Base-by-base conservation (phyloP, 108 stramenopile species). In the Discostella stelligeroides region DNA sequence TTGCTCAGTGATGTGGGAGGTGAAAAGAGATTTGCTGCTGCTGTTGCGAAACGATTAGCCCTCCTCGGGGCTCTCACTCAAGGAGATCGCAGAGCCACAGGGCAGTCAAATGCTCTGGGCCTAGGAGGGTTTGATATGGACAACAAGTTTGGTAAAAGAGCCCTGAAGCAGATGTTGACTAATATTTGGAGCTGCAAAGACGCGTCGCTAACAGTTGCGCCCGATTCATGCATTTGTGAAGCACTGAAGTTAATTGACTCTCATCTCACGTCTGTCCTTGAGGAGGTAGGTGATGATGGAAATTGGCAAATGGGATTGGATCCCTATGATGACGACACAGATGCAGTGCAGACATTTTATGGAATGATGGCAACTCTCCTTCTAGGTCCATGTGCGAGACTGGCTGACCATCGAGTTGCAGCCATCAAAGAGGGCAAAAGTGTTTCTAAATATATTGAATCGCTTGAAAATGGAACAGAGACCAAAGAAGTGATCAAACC, bases 61-160 rank as follows among this genome's bases (percentile, higher is more conserved):
- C 70, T 73, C 11, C 79, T 91, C 7, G 90, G 91, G 10, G 91
- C 91, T 1, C 76, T 92, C 17, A 87, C 87, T 0, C 87, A 91
- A 49, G 91, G 87, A 21, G 85, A 88, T 37, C 76, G 85, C 13
- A 50, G 87, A 4, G 87, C 87, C 4, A 76, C 70, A 24, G 80
- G 74, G 4, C 45, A 41, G 4, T 59, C 83, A 34, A 80, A 71
- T 34, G 43, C 29, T 21, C 30, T 81, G 27, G 80, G 80, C 13
- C 64, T 81, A 17, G 70, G 75, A 27, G 53, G 57, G 4, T 81
- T 81, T 50, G 80, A 81, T 56, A 59, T 81, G 41, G 81, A 84
- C 69, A 66, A 67, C 40, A 56, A 66, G 38, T 73, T 67, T 60
- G 82, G 84, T 17, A n/a, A 17, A 2, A 50, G 17, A 29, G 76